phyloP scores from a whole-genome alignment of 306 rosid species.

The Trifolium repens region DNA sequence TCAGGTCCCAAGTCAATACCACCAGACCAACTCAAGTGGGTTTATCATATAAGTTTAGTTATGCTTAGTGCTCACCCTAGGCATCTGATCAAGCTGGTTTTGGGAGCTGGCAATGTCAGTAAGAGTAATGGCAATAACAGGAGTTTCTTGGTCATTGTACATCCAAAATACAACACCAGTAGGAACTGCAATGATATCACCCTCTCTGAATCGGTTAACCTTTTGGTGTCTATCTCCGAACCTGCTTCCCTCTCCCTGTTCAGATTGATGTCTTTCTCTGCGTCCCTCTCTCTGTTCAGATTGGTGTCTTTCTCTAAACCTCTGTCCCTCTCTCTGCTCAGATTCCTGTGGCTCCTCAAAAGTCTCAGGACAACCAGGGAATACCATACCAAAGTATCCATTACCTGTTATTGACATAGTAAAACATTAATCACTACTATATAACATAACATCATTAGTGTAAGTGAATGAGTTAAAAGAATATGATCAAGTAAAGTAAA shows the following conservation, averaged over 20 bases:
- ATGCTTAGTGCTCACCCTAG: constrained; percentile 53
- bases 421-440: not conserved
- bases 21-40: too few relatives aligned
- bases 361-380: constrained; percentile 40
- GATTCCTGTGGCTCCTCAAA: constrained; percentile 44
- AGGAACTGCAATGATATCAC: constrained; percentile 49
- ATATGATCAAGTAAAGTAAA: not conserved
- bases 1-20: too few relatives aligned
- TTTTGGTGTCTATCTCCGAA: constrained; percentile 47
- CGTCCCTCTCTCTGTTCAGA: not conserved
- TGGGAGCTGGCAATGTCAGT: constrained; percentile 45
- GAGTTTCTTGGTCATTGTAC: constrained; percentile 30
- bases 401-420: constrained; percentile 28
- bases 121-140: constrained; percentile 50
- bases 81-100: constrained; percentile 69
- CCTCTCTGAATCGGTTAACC: constrained; percentile 36
- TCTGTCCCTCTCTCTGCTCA: not conserved
- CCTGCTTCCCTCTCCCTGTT: not conserved
- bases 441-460: not conserved
- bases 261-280: constrained; percentile 44
- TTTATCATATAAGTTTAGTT: not conserved
- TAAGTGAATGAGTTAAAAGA: not conserved
- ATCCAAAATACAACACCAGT: constrained; percentile 43
- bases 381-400: constrained; percentile 35
- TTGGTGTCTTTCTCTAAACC: not conserved